A percentile compares a stretch with the other conserved stretches of the same genome.
Evolutionary conservation across 1,284 basidiomycete genomes (phyloP).

Genomic region (Ceratobasidium sp.): DNA sequence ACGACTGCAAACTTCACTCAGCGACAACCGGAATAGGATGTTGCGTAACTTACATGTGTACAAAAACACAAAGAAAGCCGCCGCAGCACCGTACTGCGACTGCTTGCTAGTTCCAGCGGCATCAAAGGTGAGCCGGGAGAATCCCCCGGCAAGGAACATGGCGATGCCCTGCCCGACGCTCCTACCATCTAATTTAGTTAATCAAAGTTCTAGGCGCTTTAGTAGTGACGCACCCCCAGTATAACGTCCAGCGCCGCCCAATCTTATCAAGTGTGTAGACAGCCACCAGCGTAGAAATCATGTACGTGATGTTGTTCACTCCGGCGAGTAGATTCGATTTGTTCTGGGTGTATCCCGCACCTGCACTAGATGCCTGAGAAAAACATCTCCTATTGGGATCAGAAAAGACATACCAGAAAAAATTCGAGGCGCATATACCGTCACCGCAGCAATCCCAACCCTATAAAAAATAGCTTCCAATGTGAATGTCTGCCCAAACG

Average conservation of each 20-base stretch:
- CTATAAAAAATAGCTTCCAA: constrained; percentile 52
- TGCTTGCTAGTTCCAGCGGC: constrained; percentile 57
- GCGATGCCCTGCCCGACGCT: constrained; percentile 56
- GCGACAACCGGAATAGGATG: too few relatives aligned
- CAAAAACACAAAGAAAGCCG: constrained; percentile 63
- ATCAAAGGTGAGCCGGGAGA: constrained; percentile 60
- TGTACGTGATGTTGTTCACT: constrained; percentile 57
- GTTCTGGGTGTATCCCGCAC: constrained; percentile 36
- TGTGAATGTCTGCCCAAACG: background rate
- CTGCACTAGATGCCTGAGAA: background rate
- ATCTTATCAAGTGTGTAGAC: constrained; percentile 63
- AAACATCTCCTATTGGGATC: too few relatives aligned
- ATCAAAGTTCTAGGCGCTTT: too few relatives aligned
- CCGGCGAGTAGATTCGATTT: constrained; percentile 50
- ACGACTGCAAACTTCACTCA: constrained; percentile 1
- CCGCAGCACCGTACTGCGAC: constrained; percentile 60
- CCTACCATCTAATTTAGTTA: constrained; percentile 1
- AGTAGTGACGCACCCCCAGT: constrained; percentile 55
- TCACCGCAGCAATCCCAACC: constrained; percentile 65
- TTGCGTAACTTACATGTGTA: constrained; percentile 55
- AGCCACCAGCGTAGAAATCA: constrained; percentile 60
- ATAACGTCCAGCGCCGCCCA: constrained; percentile 62
- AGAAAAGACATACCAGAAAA: constrained; percentile 59
- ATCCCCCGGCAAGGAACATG: constrained; percentile 62
- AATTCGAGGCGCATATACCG: constrained; percentile 64